Base-by-base conservation (phyloP, 306 rosid genomes). In the Prunus armeniaca region DNA sequence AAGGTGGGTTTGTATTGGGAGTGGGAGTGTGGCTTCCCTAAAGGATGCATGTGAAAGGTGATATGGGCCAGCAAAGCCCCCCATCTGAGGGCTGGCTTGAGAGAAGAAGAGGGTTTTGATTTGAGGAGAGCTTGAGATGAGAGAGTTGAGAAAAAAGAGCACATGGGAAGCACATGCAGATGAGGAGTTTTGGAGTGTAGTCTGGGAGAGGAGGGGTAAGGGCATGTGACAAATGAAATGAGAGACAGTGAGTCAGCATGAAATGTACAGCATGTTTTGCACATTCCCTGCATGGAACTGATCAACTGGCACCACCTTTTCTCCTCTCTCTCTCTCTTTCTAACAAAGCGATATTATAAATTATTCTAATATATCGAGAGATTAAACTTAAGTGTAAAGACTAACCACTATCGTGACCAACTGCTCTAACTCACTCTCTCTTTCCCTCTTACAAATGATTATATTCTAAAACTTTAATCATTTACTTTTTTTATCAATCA, bases 271-370 rank as follows among this genome's bases (percentile, higher is more conserved):
- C 96, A 88, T 91, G 97, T 91, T 90, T 91, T 86, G 93, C 97
- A 87, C 96, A 94, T 94, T 90, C 98, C 94, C 98, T 87, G 89
- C 94, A 91, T 85, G 77, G n/a, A 80, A 79, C 93, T 89, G 75
- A 82, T 67, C 88, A 77, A 71, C 2, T 80, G 56, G 27, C 78
- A 82, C 60, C 24, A 14, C 32, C 51, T 27, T 34, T n/a, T 3
- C 18, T 50, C n/a, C 15, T 6, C 46, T 12, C n/a, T 45, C 51
- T 9, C 19, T n/a, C 14, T 30, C 15, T 34, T 24, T 19, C 5
- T 17, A 34, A 5, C 41, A 34, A 34, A 34, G 8, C 2, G 8
- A 34, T 34, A 34, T 34, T 34, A 6, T 34, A 34, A 34, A 34
- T 34, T 34, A 34, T 34, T 6, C 8, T 34, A 34, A 34, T 5